Percentiles rank a stretch among this genome's conserved stretches.
phyloP scores from a whole-genome alignment of 192 early-diverging fungal species.

The Paraglomus brasilianum region DNA sequence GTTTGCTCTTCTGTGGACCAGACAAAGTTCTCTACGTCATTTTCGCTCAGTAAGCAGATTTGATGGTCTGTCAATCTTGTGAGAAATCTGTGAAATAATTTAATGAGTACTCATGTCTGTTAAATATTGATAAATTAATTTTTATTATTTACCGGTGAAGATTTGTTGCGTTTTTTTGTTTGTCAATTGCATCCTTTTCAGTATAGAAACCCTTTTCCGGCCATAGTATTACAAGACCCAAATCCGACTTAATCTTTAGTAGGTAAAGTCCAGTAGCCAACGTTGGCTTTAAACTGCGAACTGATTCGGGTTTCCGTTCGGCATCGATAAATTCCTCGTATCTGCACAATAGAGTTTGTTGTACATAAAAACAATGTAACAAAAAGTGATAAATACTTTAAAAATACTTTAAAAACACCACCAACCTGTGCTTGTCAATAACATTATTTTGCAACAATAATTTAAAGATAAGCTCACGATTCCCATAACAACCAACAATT shows the following conservation, averaged over 20 bases:
- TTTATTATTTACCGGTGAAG: slow-evolving; percentile 34
- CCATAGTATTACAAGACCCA: slow-evolving; percentile 32
- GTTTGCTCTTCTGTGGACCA: too few relatives aligned
- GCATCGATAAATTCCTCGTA: background rate
- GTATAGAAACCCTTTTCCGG: slow-evolving; percentile 24
- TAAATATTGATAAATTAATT: too few relatives aligned
- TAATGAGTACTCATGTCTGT: too few relatives aligned
- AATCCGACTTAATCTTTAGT: background rate
- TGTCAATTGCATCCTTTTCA: slow-evolving; percentile 17
- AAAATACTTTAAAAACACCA: background rate
- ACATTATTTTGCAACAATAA: background rate
- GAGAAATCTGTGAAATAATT: slow-evolving; percentile 27
- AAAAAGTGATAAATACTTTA: background rate
- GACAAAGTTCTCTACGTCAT: too few relatives aligned
- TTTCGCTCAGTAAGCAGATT: slow-evolving; percentile 19
- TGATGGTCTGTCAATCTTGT: slow-evolving; percentile 26
- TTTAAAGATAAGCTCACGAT: background rate
- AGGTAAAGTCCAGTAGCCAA: slow-evolving; percentile 12
- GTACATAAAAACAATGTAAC: too few relatives aligned
- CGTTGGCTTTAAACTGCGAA: too few relatives aligned
- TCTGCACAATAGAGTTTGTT: background rate
- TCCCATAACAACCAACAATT: slow-evolving; percentile 20
- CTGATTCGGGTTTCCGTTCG: too few relatives aligned
- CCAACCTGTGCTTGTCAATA: background rate
- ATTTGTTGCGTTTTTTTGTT: slow-evolving; percentile 33